Base-by-base conservation (phyloP, 2,329 filamentous ascomycete genomes). In the Pochonia chlamydosporia region DNA sequence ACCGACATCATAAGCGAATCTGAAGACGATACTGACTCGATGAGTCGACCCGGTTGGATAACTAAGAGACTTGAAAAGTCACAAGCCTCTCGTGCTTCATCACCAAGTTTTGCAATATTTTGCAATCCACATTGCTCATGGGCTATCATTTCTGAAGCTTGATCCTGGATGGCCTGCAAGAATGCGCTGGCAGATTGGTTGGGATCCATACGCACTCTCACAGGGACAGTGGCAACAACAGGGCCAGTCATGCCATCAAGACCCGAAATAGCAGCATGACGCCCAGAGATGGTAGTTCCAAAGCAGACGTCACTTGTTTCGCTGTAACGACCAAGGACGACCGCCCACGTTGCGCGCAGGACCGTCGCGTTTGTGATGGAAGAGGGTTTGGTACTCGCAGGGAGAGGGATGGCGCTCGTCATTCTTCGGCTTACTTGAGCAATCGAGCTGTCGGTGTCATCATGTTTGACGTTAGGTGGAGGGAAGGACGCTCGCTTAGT, bases 291-390 rank as follows among this genome's bases (percentile, higher is more conserved):
- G 1, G 52, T 52, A 1, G 47, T 24, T 1, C 60, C 61, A 42
- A 61, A 64, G 3, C 55, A 37, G 1, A 62, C 43, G 9, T 57
- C 54, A 5, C 51, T 41, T 5, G 50, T 48, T 6, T 45, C 51
- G n/a, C 53, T 52, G 18, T 56, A 49, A 2, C 48, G 47, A 8
- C 52, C 33, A 8, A 55, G 41, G 8, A 56, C 30, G 7, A 63
- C 18, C 2, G 56, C 59, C 60, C 59, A 63, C 2, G 60, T 59
- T 2, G 56, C 57, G 9, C 55, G 53, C 11, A 60, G 43, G 2
- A 58, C n/a, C n/a, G n/a, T n/a, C n/a, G n/a, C n/a, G n/a, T n/a
- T n/a, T n/a, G n/a, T n/a, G n/a, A n/a, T n/a, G n/a, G n/a, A n/a
- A n/a, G n/a, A n/a, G n/a, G n/a, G n/a, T n/a, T n/a, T n/a, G n/a